Evolutionary conservation across 2,329 filamentous ascomycete genomes (phyloP).

Genomic region (Penicillium paneum): DNA sequence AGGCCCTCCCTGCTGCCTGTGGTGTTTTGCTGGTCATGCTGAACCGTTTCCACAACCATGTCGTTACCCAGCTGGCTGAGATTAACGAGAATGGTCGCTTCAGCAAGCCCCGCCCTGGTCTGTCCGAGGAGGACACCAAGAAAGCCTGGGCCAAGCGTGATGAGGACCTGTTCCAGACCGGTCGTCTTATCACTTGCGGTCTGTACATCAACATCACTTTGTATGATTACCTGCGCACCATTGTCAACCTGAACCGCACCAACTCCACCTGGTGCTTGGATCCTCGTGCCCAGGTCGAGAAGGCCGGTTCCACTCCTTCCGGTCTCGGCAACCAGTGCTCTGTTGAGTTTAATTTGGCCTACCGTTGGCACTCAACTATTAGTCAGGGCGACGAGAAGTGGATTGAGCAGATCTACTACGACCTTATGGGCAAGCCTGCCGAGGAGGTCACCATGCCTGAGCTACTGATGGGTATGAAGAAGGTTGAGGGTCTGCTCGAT

Average conservation of each 20-base stretch:
- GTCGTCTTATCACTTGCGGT: constrained; percentile 67
- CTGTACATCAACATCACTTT: constrained; percentile 77
- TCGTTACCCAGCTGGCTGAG: constrained; percentile 71
- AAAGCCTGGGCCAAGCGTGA: constrained; percentile 66
- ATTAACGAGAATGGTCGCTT: constrained; percentile 86
- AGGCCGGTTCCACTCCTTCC: constrained; percentile 59
- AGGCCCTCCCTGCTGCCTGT: constrained; percentile 69
- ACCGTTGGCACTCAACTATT: constrained; percentile 83
- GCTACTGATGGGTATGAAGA: constrained; percentile 60
- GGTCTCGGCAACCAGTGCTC: constrained; percentile 81
- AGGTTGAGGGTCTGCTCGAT: constrained; percentile 60
- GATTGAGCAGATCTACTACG: constrained; percentile 67
- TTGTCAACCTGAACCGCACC: constrained; percentile 67
- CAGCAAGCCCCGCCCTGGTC: constrained; percentile 56
- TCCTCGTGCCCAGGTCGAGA: constrained; percentile 66
- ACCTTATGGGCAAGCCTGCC: constrained; percentile 60
- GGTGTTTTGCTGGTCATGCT: constrained; percentile 73
- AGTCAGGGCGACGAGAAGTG: constrained; percentile 73
- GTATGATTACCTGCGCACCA: constrained; percentile 74
- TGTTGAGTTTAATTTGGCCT: constrained; percentile 84
- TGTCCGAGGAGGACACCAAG: constrained; percentile 50
- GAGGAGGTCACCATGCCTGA: constrained; percentile 57
- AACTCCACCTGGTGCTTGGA: constrained; percentile 81
- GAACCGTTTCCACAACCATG: constrained; percentile 75
- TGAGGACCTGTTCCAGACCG: constrained; percentile 76